Evolutionary conservation across 2,329 filamentous ascomycete genomes (phyloP).

Genomic region (Rutstroemia sydowiana): DNA sequence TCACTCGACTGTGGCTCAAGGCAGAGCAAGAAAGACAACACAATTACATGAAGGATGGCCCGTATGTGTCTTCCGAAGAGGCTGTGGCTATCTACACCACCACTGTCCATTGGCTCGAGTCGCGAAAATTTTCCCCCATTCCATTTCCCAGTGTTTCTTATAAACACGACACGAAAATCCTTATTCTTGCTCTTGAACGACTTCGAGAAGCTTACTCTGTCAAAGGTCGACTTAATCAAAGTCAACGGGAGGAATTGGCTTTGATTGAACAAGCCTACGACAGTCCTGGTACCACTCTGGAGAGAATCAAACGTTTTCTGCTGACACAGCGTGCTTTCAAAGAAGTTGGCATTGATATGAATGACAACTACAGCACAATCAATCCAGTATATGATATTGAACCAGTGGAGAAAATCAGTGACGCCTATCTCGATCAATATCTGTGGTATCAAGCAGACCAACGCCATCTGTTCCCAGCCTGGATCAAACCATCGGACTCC

Average conservation of each 20-base stretch:
- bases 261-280: conserved; percentile 98
- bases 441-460: conserved; percentile 99
- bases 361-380: conserved; percentile 98
- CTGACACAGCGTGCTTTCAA: conserved; percentile 98
- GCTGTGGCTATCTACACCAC: conserved; percentile 98
- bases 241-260: conserved; percentile 91
- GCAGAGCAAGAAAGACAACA: conserved; percentile 97
- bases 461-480: conserved; percentile 90
- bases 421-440: conserved; percentile 97
- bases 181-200: conserved; percentile 89
- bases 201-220: conserved; percentile 94
- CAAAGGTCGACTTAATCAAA: conserved; percentile 94
- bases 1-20: conserved; percentile 95
- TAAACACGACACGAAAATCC: conserved; percentile 98
- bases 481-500: conserved; percentile 98
- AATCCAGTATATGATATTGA: conserved; percentile 99
- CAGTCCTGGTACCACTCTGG: conserved; percentile 89
- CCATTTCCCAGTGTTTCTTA: conserved; percentile 98
- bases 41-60: conserved; percentile 99
- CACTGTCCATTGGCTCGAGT: conserved; percentile 97
- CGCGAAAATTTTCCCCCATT: conserved; percentile 95
- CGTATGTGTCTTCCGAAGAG: conserved; percentile 96
- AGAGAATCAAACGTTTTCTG: conserved; percentile 94
- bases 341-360: conserved; percentile 99
- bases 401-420: conserved; percentile 98